Base-by-base conservation (phyloP, 1,284 basidiomycete species). In the Ganoderma meredithae region DNA sequence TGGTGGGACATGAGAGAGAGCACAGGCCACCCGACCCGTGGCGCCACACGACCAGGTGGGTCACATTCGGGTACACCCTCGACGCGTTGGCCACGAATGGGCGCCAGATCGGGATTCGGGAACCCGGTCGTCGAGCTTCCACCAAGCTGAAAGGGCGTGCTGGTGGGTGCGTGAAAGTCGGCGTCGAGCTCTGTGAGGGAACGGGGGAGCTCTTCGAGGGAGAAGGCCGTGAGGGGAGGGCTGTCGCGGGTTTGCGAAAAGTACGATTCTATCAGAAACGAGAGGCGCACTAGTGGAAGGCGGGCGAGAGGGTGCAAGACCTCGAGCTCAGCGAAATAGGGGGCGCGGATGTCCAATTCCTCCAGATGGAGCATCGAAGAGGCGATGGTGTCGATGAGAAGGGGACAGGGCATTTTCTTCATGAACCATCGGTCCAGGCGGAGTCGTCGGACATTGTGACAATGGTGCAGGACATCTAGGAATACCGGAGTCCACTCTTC, bases 371-470 rank as follows among this genome's bases (percentile, higher is more conserved):
- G 12, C 13, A 53, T 10, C 27, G 25, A 53, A 10, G 52, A 25
- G 13, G 31, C 15, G 15, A 60, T 8, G 22, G 40, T 41, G 40
- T 60, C 8, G 22, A 40, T 7, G 4, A 63, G 49, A 47, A 63
- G 19, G 12, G 49, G 17, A 31, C 7, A 33, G 19, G 62, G 36
- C 6, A 41, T 8, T 10, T 12, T 9, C 3, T 10, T 39, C 62
- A 19, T 40, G 31, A 44, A 40, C 62, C 62, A 63, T 9, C 12
- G 47, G 5, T 53, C 62, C 49, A 63, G 40, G 19, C 62, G 62
- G 49, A 63, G 62, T 7, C 62, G 62, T 6, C 33, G n/a, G 4
- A 63, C 10, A n/a, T 39, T 53, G 44, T 15, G 19, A 19, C 62
- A 63, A 12, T 36, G 27, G 33, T 22, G 47, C 9, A 63, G n/a